These are phyloP conservation scores for Tardiomyces depauwii DNA, from an alignment of 1,139 yeast genomes.

Conservation along the genomic window DNA sequence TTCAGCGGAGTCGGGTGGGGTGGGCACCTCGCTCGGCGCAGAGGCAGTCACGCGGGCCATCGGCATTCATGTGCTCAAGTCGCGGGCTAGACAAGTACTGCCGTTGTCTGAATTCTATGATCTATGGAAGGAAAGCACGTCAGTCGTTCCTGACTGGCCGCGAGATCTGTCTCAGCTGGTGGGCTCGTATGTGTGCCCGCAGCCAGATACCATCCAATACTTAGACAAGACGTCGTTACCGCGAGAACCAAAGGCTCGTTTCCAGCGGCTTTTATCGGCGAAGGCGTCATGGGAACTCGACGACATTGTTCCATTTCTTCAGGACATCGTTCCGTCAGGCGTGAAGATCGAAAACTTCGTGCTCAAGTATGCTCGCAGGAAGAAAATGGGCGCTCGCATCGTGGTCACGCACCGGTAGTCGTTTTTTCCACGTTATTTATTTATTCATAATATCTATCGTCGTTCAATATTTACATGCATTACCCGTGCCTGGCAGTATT, in stretches of 20 bases:
- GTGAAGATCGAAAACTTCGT: slow-evolving; percentile 59
- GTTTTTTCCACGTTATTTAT: no score
- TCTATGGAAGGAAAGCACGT: slow-evolving; percentile 53
- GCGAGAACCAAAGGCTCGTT: slow-evolving; percentile 39
- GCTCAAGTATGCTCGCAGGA: slow-evolving; percentile 66
- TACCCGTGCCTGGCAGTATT: no score
- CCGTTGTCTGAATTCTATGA: slow-evolving; percentile 42
- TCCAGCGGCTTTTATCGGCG: slow-evolving; percentile 49
- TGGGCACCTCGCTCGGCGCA: background rate
- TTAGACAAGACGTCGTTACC: slow-evolving; percentile 41
- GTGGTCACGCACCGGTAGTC: slow-evolving; percentile 17
- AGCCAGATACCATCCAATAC: slow-evolving; percentile 36
- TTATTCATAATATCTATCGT: no score
- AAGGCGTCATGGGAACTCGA: slow-evolving; percentile 59
- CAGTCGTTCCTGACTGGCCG: slow-evolving; percentile 49
- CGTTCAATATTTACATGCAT: background rate
- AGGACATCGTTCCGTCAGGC: slow-evolving; percentile 39
- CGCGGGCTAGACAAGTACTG: slow-evolving; percentile 10
- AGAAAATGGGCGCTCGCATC: slow-evolving; percentile 39
- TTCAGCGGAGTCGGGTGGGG: slow-evolving; percentile 14
- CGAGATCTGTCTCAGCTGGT: slow-evolving; percentile 37
- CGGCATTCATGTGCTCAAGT: slow-evolving; percentile 12
- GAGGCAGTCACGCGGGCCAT: slow-evolving; percentile 1
- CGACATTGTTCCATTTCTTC: slow-evolving; percentile 63
- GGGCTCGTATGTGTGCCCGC: slow-evolving; percentile 46